Evolutionary conservation across 192 early-diverging fungal genomes (phyloP), one percentile per base, ranked within the genome.

Genomic region (Coemansia sp.): DNA sequence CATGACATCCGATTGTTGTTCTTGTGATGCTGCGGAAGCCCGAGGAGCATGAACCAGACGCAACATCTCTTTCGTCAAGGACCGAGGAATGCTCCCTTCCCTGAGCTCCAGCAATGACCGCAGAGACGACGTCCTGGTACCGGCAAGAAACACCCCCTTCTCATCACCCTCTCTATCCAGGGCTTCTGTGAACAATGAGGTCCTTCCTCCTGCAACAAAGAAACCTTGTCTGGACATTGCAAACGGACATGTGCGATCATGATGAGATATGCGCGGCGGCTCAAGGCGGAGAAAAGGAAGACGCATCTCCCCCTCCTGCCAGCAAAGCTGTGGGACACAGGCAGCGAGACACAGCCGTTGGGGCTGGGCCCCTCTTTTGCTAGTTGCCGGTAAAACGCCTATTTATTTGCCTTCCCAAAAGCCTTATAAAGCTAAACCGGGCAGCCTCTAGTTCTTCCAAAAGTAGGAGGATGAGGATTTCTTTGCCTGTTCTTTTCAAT

Each of bases 171-270:
- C 16, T 14, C 44, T 46, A 18, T 46, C 44, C 44, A 18, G 14
- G 51, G 51, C 6, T 53, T 53, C 51, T 53, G 51, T 9, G 24
- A 53, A 53, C 51, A 53, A 53, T 53, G 51, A 21, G 0, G 12
- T 41, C 39, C 38, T 39, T 39, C 38, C 10, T 53, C 51, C 15
- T 26, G 46, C 46, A 49, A 49, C 46, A 49, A 49, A 20, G 5
- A 20, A 12, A 18, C 26, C 24, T 53, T 53, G 51, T 23, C 51
- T 23, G 23, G 51, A 26, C 51, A 9, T 53, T 23, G 21, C 24
- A 6, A 14, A 41, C 39, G 51, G 51, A 16, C 51, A 26, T 53
- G 51, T 53, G 51, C 51, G 51, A 53, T 53, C 51, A 53, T 53
- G 51, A 53, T 53, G 51, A 53, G 51, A 53, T 20, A 26, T 53